phyloP scores from a whole-genome alignment of 768 basidiomycete species.

The Leccinum disarticulatum region DNA sequence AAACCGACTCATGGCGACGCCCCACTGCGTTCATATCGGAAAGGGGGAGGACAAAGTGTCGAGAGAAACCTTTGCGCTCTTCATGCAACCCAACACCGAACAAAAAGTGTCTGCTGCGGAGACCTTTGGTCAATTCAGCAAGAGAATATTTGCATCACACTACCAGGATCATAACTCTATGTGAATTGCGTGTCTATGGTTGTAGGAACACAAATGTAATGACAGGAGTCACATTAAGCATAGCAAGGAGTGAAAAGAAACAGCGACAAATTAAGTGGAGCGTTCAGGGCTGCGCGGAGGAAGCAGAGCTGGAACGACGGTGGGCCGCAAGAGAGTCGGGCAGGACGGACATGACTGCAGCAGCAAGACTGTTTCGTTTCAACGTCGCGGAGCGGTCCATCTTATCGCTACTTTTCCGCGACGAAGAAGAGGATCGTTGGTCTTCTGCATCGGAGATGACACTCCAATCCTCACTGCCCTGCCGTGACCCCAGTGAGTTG shows the following conservation, averaged over 20 bases:
- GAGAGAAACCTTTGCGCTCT: constrained; percentile 87
- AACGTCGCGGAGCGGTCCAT: constrained; percentile 37
- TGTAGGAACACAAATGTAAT: constrained; percentile 8
- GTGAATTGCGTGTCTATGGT: constrained; percentile 20
- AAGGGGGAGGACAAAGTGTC: constrained; percentile 51
- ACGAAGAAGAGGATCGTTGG: constrained; percentile 53
- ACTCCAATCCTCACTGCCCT: constrained; percentile 83
- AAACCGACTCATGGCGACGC: constrained; percentile 82
- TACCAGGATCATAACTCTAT: constrained; percentile 22
- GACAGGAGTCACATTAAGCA: constrained; percentile 7
- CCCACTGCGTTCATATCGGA: constrained; percentile 89
- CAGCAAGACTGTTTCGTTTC: constrained; percentile 64
- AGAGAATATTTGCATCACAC: constrained; percentile 69
- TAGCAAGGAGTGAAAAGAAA: not conserved
- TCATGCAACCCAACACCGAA: constrained; percentile 87
- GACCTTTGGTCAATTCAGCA: constrained; percentile 91
- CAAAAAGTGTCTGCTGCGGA: constrained; percentile 65
- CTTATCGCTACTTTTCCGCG: constrained; percentile 43
- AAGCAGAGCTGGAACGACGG: constrained; percentile 39
- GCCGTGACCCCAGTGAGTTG: constrained; percentile 56
- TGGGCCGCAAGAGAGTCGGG: constrained; percentile 51
- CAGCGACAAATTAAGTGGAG: not conserved
- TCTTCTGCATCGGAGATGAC: constrained; percentile 80
- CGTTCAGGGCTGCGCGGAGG: constrained; percentile 26
- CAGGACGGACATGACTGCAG: constrained; percentile 60